Conservation (phyloP, 441 rosid genomes). For the Jatropha podagrica region DNA sequence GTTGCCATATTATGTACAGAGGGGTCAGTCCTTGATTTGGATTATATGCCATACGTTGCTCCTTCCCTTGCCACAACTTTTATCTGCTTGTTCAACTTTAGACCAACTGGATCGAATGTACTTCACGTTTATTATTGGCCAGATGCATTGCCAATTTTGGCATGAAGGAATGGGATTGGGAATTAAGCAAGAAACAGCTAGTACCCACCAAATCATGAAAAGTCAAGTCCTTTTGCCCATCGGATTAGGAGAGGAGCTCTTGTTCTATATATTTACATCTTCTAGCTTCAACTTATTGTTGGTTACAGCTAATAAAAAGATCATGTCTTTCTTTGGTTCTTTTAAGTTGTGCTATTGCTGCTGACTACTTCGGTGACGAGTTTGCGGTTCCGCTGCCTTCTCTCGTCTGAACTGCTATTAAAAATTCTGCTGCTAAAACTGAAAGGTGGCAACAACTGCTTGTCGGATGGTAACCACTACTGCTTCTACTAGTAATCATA, state of each 20-base stretch:
- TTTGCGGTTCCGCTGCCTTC: neutral
- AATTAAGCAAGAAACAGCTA: too few relatives aligned
- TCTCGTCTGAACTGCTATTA: neutral
- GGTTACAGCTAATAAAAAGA: neutral
- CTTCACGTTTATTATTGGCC: neutral
- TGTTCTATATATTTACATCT: neutral
- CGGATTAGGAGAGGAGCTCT: neutral
- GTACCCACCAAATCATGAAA: neutral
- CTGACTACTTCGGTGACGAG: constrained; percentile 6
- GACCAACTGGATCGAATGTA: neutral
- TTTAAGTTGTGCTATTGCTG: neutral
- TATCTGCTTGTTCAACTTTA: too few relatives aligned
- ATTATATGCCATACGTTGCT: too few relatives aligned
- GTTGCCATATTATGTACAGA: neutral
- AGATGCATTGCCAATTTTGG: too few relatives aligned
- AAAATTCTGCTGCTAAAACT: neutral
- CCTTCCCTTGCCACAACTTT: too few relatives aligned
- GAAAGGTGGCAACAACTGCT: neutral
- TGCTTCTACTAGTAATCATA: neutral
- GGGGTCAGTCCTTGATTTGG: too few relatives aligned
- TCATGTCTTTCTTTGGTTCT: constrained; percentile 13
- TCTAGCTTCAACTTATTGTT: neutral
- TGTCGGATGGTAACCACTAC: neutral
- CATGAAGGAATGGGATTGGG: too few relatives aligned
- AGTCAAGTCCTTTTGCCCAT: neutral